Evolutionary conservation across 305 asterid genomes (phyloP).

Genomic region (Salvia sclarea): DNA sequence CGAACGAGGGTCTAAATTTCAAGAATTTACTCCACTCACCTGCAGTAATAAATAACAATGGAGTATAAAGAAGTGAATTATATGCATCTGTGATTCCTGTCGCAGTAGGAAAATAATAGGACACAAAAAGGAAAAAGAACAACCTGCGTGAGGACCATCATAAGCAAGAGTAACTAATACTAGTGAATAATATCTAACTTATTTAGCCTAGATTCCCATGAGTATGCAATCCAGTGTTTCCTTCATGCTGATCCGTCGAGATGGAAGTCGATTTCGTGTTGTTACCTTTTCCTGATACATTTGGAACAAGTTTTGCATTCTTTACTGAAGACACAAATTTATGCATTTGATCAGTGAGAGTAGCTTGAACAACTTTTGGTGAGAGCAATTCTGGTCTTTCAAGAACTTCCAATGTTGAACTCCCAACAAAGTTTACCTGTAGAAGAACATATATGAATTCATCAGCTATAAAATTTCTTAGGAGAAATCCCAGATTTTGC

Average conservation of each 20-base stretch:
- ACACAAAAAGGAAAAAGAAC: background rate
- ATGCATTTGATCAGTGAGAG: conserved; percentile 42
- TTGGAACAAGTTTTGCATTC: conserved; percentile 36
- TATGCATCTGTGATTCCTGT: background rate
- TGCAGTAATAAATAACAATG: too few species aligned
- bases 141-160: background rate
- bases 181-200: background rate
- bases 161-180: background rate
- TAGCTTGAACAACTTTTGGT: conserved; percentile 42
- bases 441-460: background rate
- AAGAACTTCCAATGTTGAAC: conserved; percentile 44
- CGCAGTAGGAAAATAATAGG: background rate
- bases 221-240: conserved; percentile 7
- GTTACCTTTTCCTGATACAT: conserved; percentile 29
- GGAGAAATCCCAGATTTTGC: background rate
- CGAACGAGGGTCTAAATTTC: background rate
- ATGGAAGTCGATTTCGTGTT: conserved; percentile 23
- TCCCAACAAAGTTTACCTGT: conserved; percentile 50
- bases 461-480: background rate
- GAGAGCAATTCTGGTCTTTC: conserved; percentile 50
- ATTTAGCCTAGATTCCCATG: conserved; percentile 9
- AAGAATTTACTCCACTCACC: background rate
- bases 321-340: conserved; percentile 41
- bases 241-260: conserved; percentile 27
- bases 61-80: too few species aligned